phyloP scores from a whole-genome alignment of 2,329 filamentous ascomycete genomes.

The Ophiostoma himal-ulmi region DNA sequence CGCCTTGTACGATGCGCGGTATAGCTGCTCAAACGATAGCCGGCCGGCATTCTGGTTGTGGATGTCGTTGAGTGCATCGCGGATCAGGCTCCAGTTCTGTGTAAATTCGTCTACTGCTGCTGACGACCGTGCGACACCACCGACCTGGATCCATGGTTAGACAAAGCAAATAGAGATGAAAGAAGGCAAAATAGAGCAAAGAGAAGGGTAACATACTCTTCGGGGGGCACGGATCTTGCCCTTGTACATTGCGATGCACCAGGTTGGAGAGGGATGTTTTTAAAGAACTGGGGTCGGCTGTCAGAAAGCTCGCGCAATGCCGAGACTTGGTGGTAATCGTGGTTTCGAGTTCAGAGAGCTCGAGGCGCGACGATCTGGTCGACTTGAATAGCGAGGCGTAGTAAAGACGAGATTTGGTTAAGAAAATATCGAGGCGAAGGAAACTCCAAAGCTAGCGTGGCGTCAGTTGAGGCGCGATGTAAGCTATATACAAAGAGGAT shows the following conservation, averaged over 20 bases:
- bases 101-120: conserved; percentile 63
- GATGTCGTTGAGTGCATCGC: conserved; percentile 75
- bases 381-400: background rate
- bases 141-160: background rate
- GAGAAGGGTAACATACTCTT: conserved; percentile 43
- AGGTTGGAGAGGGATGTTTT: background rate
- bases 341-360: background rate
- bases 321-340: background rate
- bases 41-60: conserved; percentile 85
- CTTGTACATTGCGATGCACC: conserved; percentile 25
- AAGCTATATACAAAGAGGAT: background rate
- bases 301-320: background rate
- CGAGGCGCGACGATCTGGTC: background rate
- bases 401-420: background rate
- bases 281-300: background rate
- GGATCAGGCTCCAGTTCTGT: conserved; percentile 71
- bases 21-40: conserved; percentile 91
- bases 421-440: background rate
- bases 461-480: background rate
- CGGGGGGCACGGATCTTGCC: conserved; percentile 62
- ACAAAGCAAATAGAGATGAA: background rate
- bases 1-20: conserved; percentile 89
- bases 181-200: background rate
- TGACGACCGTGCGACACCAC: conserved; percentile 8
- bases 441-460: background rate